These are phyloP conservation scores for Allium fistulosum DNA, from an alignment of 106 monocot species.

Conservation along the genomic window DNA sequence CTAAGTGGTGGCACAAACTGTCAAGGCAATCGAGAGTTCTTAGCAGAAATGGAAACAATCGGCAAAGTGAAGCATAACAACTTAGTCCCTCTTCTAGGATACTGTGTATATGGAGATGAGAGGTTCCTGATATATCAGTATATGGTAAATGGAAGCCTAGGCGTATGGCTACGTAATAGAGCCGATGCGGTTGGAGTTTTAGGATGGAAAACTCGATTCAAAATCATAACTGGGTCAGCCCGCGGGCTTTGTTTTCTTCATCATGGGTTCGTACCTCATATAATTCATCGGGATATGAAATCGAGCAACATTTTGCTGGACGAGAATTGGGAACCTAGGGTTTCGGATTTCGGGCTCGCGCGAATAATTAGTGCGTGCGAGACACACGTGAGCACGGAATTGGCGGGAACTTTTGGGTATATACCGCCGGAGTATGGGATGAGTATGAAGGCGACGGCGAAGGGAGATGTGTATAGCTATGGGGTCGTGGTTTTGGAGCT, in stretches of 20 bases:
- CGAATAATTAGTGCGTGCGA: slow-evolving; percentile 82
- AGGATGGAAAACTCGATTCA: slow-evolving; percentile 56
- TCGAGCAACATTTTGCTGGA: slow-evolving; percentile 92
- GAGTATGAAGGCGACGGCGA: slow-evolving; percentile 67
- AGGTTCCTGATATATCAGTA: slow-evolving; percentile 82
- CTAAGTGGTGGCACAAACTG: slow-evolving; percentile 52
- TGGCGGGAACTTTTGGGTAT: slow-evolving; percentile 86
- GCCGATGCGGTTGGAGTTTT: slow-evolving; percentile 55
- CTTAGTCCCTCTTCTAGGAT: slow-evolving; percentile 79
- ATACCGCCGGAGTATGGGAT: slow-evolving; percentile 89
- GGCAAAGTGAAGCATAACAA: slow-evolving; percentile 82
- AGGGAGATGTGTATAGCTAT: slow-evolving; percentile 92
- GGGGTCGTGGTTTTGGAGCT: slow-evolving; percentile 85
- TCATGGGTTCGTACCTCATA: slow-evolving; percentile 85
- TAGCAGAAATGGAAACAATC: slow-evolving; percentile 95
- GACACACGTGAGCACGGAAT: slow-evolving; percentile 84
- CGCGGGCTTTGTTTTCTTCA: slow-evolving; percentile 80
- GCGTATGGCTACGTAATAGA: slow-evolving; percentile 63
- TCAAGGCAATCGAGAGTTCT: slow-evolving; percentile 77
- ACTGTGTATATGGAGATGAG: slow-evolving; percentile 82
- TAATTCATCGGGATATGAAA: slow-evolving; percentile 92
- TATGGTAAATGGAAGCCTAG: slow-evolving; percentile 90
- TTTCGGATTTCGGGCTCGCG: slow-evolving; percentile 84
- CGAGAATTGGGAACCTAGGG: slow-evolving; percentile 61
- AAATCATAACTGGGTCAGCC: slow-evolving; percentile 65